Base-by-base conservation (phyloP, 2,329 filamentous ascomycete genomes). In the Monosporascus sp. region DNA sequence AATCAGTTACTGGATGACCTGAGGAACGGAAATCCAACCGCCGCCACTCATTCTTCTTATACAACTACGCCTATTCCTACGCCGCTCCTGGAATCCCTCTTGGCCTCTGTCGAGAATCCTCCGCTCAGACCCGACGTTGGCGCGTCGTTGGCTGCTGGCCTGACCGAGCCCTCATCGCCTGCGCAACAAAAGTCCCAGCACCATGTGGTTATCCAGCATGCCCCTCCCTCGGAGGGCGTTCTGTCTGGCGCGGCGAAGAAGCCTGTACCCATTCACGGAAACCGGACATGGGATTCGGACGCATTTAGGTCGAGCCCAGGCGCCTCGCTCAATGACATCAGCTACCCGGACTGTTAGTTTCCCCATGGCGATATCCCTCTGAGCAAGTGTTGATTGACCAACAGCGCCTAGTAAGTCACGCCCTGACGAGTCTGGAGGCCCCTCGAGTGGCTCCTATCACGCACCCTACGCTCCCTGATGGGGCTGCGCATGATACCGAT, bases 401-500 rank as follows among this genome's bases (percentile, higher is more conserved):
- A 61, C 55, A 88, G 84, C 78, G 74, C 68, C 69, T 84, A 89
- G 86, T 80, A 71, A 83, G 74, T 63, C 73, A 67, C 18, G 72
- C 71, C 2, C 58, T 79, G 7, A 65, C 65, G 2, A 60, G 45
- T 52, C 52, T 54, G 58, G 46, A 52, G 31, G 18, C 59, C 22
- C 37, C 59, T 24, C 37, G 61, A 35, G 53, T 60, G 25, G 51
- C 56, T 14, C 45, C 53, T n/a, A 46, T 50, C 35, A 47, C 54
- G 24, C 53, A 45, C 18, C 44, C 52, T 35, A 35, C 31, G 6
- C 48, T 54, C n/a, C 44, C 52, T 35, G 48, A 43, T 8, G 54
- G 64, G 7, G 46, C 60, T 1, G 57, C 59, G 22, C 57, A 67
- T 11, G 73, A 76, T 48, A 64, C 60, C 2, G 73, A 76, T 49